These are phyloP conservation scores for Clavispora vitiphila DNA, from an alignment of 805 yeast genomes.

Conservation along the genomic window DNA sequence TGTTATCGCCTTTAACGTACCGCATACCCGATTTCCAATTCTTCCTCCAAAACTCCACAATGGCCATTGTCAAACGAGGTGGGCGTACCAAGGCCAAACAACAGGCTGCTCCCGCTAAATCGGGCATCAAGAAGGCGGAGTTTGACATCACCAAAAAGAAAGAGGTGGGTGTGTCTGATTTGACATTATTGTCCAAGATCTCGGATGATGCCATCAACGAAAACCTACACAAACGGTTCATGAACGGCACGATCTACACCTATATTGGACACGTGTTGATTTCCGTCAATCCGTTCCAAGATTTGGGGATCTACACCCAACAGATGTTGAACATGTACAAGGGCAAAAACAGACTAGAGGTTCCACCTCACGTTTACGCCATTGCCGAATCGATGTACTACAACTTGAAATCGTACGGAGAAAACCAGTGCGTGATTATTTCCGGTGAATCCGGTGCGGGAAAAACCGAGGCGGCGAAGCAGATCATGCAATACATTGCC, in stretches of 20 bases:
- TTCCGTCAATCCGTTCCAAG: constrained; percentile 94
- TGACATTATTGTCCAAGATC: constrained; percentile 82
- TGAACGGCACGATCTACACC: constrained; percentile 85
- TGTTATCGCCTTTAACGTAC: background rate
- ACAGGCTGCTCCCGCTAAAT: constrained; percentile 52
- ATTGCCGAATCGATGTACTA: constrained; percentile 97
- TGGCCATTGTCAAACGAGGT: constrained; percentile 79
- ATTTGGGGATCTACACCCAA: constrained; percentile 89
- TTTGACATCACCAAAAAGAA: constrained; percentile 84
- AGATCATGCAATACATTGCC: constrained; percentile 95
- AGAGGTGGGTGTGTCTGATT: constrained; percentile 97
- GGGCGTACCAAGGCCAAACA: constrained; percentile 52
- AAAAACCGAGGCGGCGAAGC: constrained; percentile 95
- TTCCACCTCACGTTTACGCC: constrained; percentile 97
- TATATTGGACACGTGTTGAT: constrained; percentile 92
- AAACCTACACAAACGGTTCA: constrained; percentile 81
- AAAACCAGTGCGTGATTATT: constrained; percentile 94
- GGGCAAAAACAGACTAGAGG: constrained; percentile 92
- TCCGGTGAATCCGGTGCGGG: constrained; percentile 99
- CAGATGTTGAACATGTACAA: constrained; percentile 69
- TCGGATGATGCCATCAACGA: constrained; percentile 91
- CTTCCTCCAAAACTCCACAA: constrained; percentile 15
- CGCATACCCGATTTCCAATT: background rate
- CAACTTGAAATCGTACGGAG: constrained; percentile 88
- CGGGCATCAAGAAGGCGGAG: constrained; percentile 75